Base-by-base conservation (phyloP, 2,329 filamentous ascomycete genomes). In the Reticulascus tulasneorum region DNA sequence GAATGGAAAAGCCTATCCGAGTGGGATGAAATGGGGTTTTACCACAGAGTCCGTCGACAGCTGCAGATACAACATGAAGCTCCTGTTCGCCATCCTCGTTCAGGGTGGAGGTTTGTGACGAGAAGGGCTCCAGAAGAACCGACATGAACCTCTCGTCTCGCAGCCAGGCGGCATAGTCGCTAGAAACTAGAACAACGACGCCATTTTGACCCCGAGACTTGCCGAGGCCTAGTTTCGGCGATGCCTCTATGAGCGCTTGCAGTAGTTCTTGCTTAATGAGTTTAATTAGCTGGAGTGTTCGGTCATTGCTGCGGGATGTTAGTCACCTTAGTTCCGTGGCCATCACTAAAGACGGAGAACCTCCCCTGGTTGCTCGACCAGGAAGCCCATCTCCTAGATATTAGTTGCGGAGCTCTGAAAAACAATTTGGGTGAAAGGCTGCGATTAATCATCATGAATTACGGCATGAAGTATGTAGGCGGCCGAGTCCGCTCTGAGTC, bases 31-130 rank as follows among this genome's bases (percentile, higher is more conserved):
- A 52, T 12, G 53, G 51, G 16, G 47, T 41, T 6, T 52, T 47
- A 8, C 66, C 64, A 16, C 65, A 56, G 21, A 83, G 55, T 8
- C 70, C 66, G 50, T 82, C 78, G 19, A 79, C 69, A 5, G 78
- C 70, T 10, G 71, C 79, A 17, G 63, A 62, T 11, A 82, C 45
- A 7, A 80, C 58, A 42, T 71, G 60, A 22, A 77, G 57, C 17
- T 61, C 48, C 5, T 41, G 37, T 11, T 30, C 20, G 23, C 29
- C 19, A 9, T 28, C 8, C 17, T 12, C 23, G 32, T 13, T 21
- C n/a, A 9, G 22, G n/a, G 29, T 13, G 12, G 27, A 29, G 18
- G 22, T 11, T 12, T 36, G 23, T 7, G n/a, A 10, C 7, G 33
- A 12, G 23, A 49, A 48, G 7, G 40, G 31, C 10, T 43, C 30